Evolutionary conservation across 768 basidiomycete genomes (phyloP).

Genomic region (Boletus eberwhitei): DNA sequence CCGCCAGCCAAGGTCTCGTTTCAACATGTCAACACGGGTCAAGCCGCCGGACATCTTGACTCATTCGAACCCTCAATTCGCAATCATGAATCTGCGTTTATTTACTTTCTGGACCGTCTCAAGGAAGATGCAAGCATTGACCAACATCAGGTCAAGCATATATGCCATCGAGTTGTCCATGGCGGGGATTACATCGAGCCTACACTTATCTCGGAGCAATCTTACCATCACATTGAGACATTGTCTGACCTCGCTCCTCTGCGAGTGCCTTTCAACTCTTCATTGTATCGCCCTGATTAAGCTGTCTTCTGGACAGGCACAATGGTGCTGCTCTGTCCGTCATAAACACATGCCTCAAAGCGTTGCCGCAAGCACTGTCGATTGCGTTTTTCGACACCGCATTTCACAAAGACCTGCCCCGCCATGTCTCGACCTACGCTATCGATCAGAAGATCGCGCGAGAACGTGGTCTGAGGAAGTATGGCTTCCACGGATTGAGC

Average conservation of each 20-base stretch:
- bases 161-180: constrained; percentile 85
- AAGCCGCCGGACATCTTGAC: constrained; percentile 20
- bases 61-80: constrained; percentile 35
- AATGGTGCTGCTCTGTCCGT: constrained; percentile 61
- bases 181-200: constrained; percentile 78
- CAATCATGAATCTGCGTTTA: constrained; percentile 63
- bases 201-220: constrained; percentile 61
- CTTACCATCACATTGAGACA: constrained; percentile 68
- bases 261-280: constrained; percentile 38
- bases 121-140: constrained; percentile 42
- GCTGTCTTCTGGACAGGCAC: constrained; percentile 39
- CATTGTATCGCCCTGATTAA: neutral
- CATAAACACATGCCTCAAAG: constrained; percentile 56
- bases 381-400: constrained; percentile 88
- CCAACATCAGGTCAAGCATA: constrained; percentile 41
- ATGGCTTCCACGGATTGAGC: constrained; percentile 88
- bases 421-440: constrained; percentile 75
- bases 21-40: constrained; percentile 12
- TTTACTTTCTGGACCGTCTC: constrained; percentile 53
- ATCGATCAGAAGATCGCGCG: constrained; percentile 62
- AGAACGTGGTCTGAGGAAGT: constrained; percentile 73
- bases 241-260: constrained; percentile 81
- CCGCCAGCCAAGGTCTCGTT: constrained; percentile 53
- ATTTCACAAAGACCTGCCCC: constrained; percentile 75
- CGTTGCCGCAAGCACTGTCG: constrained; percentile 64